phyloP scores from a whole-genome alignment of 2,329 filamentous ascomycete species.

The Orbilia blumenaviensis region DNA sequence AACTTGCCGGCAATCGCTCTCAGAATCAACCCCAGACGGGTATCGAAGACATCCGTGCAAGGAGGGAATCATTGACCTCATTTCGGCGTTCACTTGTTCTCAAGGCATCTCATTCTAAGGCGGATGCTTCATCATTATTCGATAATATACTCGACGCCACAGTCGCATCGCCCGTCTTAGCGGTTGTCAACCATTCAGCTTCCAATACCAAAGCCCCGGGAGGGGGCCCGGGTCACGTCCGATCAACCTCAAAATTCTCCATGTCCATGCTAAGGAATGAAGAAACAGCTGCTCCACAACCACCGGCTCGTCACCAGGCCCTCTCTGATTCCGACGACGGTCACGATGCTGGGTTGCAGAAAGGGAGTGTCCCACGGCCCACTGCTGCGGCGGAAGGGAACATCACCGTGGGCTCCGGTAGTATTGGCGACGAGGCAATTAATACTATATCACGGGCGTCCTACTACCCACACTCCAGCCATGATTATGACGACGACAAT shows the following conservation, averaged over 20 bases:
- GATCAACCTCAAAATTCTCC: conserved; percentile 33
- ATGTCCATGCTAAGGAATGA: conserved; percentile 10
- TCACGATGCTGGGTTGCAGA: neutral
- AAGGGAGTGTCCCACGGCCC: neutral
- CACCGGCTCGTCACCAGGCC: neutral
- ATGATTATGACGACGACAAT: conserved; percentile 14
- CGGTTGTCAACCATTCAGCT: conserved; percentile 40
- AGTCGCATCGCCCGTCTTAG: conserved; percentile 45
- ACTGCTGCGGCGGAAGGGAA: neutral
- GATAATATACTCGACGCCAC: conserved; percentile 52
- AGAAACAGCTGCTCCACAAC: neutral
- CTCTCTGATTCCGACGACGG: neutral
- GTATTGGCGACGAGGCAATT: neutral
- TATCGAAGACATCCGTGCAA: conserved; percentile 20
- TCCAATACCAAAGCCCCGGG: conserved; percentile 5
- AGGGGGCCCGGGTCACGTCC: conserved; percentile 8
- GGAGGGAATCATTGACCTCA: conserved; percentile 40
- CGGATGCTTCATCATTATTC: conserved; percentile 46
- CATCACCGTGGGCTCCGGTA: neutral
- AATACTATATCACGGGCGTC: conserved; percentile 24
- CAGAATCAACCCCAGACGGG: conserved; percentile 31
- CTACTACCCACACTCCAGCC: conserved; percentile 43
- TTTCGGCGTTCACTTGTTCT: conserved; percentile 45
- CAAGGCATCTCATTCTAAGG: conserved; percentile 45
- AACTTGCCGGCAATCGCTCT: conserved; percentile 71